These are phyloP conservation scores for Paracoccidioides brasiliensis DNA, from an alignment of 2,329 filamentous ascomycete genomes.

Conservation along the genomic window DNA sequence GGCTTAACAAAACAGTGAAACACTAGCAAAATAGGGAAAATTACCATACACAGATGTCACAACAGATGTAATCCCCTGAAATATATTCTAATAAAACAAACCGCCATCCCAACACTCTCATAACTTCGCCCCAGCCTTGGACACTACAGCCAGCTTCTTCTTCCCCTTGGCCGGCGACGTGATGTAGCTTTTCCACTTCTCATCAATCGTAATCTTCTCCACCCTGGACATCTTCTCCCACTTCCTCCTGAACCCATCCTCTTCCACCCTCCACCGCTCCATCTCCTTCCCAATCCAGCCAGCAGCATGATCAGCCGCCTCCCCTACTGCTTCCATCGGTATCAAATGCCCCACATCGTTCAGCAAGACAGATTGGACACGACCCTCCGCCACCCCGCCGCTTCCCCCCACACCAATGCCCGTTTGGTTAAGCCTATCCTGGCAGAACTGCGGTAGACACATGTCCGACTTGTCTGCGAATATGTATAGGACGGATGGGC, in stretches of 20 bases:
- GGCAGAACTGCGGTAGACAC: conserved; percentile 25
- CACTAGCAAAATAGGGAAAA: neutral
- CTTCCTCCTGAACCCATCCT: conserved; percentile 40
- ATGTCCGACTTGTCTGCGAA: conserved; percentile 33
- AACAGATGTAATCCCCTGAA: no score
- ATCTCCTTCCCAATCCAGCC: conserved; percentile 47
- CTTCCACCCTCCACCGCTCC: conserved; percentile 43
- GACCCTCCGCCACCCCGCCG: conserved; percentile 49
- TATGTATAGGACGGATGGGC: conserved; percentile 35
- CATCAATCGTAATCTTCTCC: conserved; percentile 45
- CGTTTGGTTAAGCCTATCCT: conserved; percentile 31
- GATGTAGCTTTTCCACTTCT: conserved; percentile 38
- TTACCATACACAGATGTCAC: neutral
- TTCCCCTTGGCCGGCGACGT: conserved; percentile 14
- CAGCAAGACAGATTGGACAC: conserved; percentile 54
- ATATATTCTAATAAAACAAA: neutral
- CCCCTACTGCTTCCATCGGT: conserved; percentile 61
- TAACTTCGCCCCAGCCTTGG: conserved; percentile 16
- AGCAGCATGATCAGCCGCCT: conserved; percentile 50
- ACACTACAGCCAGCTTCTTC: neutral
- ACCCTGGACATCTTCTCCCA: conserved; percentile 39
- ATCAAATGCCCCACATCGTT: conserved; percentile 63
- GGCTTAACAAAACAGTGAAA: neutral
- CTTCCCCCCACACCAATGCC: conserved; percentile 29
- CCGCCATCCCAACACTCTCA: conserved; percentile 8